Evolutionary conservation across 2,329 filamentous ascomycete species (phyloP), one percentile per base, ranked within the genome.

Genomic region (Aspergillus hortae): DNA sequence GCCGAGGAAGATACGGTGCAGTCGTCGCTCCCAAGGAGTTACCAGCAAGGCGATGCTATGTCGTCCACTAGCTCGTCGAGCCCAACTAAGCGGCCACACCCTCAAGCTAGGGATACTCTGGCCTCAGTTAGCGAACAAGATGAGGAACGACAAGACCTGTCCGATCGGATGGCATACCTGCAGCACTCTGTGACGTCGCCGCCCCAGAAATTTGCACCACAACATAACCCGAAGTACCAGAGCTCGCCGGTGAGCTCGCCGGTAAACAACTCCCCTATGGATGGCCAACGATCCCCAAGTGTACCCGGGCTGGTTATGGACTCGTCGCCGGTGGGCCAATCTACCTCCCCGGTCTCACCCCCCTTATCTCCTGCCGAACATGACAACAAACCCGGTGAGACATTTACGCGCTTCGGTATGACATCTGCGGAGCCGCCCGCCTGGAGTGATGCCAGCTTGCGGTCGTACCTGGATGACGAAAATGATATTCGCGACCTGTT

Each of bases 391-490:
- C 52, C 57, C 32, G 59, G 57, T 33, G 73, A 74, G 33, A 70
- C 61, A 64, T 77, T 78, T 49, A 79, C 78, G 5, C 74, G 80
- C 15, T 80, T 81, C 33, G 80, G 82, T 19, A 80, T 77, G 4
- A 79, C 82, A 25, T 79, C 81, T 21, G 77, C 80, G 25, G 63
- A 65, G 14, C 80, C 81, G 17, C 80, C 86, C 23, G 83, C 85
- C 0, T 99, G 94, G 94, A 92, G 90, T 56, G 92, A 97, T 69
- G 80, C 85, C 51, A 89, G 85, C 61, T 81, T 99, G 25, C 85
- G 90, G 54, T 87, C 89, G 12, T 99, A 96, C 73, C 88, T 97
- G 63, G 92, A 97, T 60, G 90, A 94, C 60, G 85, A 90, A 55
- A 86, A 86, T 32, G 90, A 96, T 57, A 90, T 99, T 60, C 84